These are phyloP conservation scores for Plasmodium fragile DNA, from an alignment of 169 alveolate species.

Conservation along the genomic window DNA sequence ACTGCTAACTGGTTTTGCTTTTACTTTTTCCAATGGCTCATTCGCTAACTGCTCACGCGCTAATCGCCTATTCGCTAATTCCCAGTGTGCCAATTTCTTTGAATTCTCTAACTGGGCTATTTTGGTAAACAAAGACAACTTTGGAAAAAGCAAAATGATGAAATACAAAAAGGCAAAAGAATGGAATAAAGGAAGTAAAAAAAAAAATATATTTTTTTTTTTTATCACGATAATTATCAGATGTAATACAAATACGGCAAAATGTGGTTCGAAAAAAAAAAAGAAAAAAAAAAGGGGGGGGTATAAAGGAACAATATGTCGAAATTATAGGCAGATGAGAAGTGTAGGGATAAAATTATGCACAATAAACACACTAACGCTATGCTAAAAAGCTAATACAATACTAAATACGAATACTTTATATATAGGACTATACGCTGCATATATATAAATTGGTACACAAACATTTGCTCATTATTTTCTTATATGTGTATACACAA, in stretches of 20 bases:
- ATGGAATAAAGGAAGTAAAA: not conserved
- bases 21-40: not conserved
- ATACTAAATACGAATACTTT: not conserved
- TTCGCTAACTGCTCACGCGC: not conserved
- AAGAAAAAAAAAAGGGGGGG: not conserved
- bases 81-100: not conserved
- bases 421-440: not conserved
- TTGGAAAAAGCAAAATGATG: not conserved
- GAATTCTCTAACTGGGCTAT: not conserved
- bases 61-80: not conserved
- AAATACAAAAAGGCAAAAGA: not conserved
- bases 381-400: not conserved
- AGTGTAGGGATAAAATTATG: not conserved
- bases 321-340: not conserved
- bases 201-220: not conserved
- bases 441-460: not conserved
- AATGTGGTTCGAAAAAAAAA: not conserved
- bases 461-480: constrained; percentile 1
- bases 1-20: not conserved
- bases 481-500: not conserved
- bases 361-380: not conserved
- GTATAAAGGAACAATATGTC: not conserved
- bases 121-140: constrained; percentile 1
- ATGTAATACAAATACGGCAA: not conserved
- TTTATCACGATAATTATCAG: not conserved